Evolutionary conservation across 305 asterid species (phyloP).

Genomic region (Lippia alba): DNA sequence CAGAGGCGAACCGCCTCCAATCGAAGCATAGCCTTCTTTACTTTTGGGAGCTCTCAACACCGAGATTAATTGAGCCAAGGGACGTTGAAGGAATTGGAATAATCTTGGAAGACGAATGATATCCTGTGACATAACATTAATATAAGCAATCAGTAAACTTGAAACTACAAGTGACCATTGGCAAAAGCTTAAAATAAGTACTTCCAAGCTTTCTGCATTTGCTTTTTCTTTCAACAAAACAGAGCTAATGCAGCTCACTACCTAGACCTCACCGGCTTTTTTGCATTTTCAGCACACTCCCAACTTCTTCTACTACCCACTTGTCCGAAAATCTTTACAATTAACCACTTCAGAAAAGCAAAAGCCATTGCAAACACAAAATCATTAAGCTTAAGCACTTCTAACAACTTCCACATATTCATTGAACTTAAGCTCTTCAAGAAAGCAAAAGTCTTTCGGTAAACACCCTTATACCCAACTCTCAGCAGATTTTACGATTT

Average conservation of each 20-base stretch:
- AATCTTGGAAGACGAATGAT: conserved; percentile 95
- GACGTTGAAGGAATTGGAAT: conserved; percentile 85
- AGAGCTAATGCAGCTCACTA: neutral
- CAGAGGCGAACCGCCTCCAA: conserved; percentile 98
- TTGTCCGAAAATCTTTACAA: no score
- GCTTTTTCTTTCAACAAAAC: no score
- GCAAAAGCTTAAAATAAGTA: neutral
- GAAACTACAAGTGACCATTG: neutral
- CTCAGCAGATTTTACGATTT: no score
- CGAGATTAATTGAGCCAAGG: conserved; percentile 88
- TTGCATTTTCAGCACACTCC: neutral
- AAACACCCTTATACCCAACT: no score
- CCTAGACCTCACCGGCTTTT: neutral
- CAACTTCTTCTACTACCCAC: no score
- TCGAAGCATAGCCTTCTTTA: conserved; percentile 96
- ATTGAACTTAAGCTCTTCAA: no score
- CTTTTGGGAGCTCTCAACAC: conserved; percentile 86
- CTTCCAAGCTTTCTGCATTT: no score
- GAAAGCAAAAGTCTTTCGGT: no score
- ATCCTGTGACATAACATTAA: conserved; percentile 54
- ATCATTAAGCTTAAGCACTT: no score
- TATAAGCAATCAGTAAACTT: conserved; percentile 15
- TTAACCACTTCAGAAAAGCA: no score
- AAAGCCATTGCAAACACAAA: no score
- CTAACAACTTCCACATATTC: no score